Evolutionary conservation across 2,329 filamentous ascomycete genomes (phyloP), one percentile per base, ranked within the genome.

Genomic region (Stemphylium lycopersici): DNA sequence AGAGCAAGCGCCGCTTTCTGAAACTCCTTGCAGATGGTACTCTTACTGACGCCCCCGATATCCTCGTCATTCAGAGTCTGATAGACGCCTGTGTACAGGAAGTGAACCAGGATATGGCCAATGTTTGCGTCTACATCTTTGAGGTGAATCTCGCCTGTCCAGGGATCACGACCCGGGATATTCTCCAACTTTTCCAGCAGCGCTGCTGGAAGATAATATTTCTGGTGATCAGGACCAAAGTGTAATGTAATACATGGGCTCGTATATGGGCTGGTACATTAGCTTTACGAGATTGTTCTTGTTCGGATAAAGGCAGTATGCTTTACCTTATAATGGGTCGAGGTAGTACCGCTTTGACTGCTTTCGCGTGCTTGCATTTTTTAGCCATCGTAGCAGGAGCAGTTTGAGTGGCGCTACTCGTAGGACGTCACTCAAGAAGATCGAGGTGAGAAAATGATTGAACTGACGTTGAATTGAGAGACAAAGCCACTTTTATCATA

Each of bases 31-130:
- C 22, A 22, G 32, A 49, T 32, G 22, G n/a, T 12, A 10, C 10
- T 34, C 26, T 41, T 26, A 16, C 24, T 32, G 12, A 2, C 18
- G 11, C 3, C 13, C 15, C 22, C 47, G 32, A 31, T 1, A 37
- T 42, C 31, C n/a, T 39, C 26, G 13, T 59, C 26, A 36, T 52
- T 39, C 15, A 70, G 63, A 3, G 66, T 67, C 33, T 70, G 67
- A 37, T 70, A 70, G 16, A 49, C 36, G n/a, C 62, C 65, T 4
- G 67, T 68, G 56, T 67, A 55, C n/a, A 69, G 45, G 50, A 61
- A 68, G 34, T 69, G 66, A 20, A 67, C 52, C 18, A 69, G 32
- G 11, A 57, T 52, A 44, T 69, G 66, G 36, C 56, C 58, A 34
- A 50, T 65, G 39, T 46, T 48, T 38, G 55, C 52, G 29, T 66